phyloP scores from a whole-genome alignment of 495 filamentous ascomycete species.

The Umbilicaria muhlenbergii region DNA sequence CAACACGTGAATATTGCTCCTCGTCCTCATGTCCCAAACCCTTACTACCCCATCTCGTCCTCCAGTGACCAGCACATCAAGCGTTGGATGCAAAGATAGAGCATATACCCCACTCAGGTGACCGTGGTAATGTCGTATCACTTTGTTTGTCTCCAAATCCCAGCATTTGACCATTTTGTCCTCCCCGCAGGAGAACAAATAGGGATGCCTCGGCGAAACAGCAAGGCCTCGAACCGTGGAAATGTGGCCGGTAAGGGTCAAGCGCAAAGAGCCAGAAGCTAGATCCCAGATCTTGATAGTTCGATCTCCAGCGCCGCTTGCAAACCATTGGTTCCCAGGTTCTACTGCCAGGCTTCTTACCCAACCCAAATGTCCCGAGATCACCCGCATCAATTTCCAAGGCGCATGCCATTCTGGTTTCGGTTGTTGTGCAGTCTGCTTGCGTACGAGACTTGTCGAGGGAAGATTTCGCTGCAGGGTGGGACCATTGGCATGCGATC shows the following conservation, averaged over 20 bases:
- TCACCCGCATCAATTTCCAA: constrained; percentile 97
- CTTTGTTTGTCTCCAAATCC: constrained; percentile 97
- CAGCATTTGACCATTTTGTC: constrained; percentile 99
- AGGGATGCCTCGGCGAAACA: constrained; percentile 86
- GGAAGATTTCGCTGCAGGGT: constrained; percentile 30
- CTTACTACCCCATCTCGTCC: constrained; percentile 87
- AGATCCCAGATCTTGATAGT: constrained; percentile 99
- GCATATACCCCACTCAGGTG: constrained; percentile 95
- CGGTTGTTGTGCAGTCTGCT: constrained; percentile 54
- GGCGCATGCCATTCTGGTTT: constrained; percentile 91
- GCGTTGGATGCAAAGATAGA: constrained; percentile 74
- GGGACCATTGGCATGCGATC: constrained; percentile 28
- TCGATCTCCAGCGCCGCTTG: constrained; percentile 84
- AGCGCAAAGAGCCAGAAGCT: constrained; percentile 60
- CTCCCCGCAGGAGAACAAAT: constrained; percentile 94
- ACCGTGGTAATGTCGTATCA: constrained; percentile 96
- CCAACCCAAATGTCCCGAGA: constrained; percentile 94
- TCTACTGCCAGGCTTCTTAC: constrained; percentile 83
- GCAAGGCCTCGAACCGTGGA: constrained; percentile 90
- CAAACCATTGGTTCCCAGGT: constrained; percentile 96
- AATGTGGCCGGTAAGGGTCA: constrained; percentile 95
- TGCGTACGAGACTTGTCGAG: constrained; percentile 45
- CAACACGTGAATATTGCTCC: constrained; percentile 88
- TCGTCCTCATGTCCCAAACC: constrained; percentile 97
- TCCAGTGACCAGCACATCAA: constrained; percentile 89